Percentiles rank a stretch among this genome's conserved stretches.
Conservation (phyloP, 192 early-diverging fungal genomes). For the Anaeromyces robustus region DNA sequence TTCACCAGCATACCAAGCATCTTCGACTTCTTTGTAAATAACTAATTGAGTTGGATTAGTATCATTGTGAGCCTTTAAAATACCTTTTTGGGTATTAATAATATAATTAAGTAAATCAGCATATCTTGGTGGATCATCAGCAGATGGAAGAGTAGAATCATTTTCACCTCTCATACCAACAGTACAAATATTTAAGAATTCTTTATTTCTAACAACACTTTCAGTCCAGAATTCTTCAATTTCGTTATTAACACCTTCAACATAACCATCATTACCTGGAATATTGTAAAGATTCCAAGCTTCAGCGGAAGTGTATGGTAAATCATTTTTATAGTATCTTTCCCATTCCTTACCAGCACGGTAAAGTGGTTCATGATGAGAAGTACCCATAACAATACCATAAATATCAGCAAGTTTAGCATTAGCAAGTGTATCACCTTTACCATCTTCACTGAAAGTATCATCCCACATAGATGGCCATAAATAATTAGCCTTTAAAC, state of each 20-base stretch:
- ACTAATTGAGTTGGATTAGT: neutral
- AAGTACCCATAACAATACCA: slow-evolving; percentile 11
- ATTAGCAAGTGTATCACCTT: neutral
- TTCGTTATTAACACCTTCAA: neutral
- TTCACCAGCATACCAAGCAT: slow-evolving; percentile 3
- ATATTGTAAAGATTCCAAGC: neutral
- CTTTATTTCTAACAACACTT: neutral
- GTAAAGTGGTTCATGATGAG: slow-evolving; percentile 9
- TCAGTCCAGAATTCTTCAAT: neutral
- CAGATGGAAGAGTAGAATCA: neutral
- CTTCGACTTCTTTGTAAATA: slow-evolving; percentile 10
- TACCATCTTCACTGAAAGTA: slow-evolving; percentile 1
- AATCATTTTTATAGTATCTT: neutral
- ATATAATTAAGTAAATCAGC: neutral
- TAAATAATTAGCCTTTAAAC: slow-evolving; percentile 9
- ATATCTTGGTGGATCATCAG: neutral
- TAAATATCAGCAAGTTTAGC: slow-evolving; percentile 1
- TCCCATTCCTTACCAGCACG: slow-evolving; percentile 6
- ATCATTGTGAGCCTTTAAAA: neutral
- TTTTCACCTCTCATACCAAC: neutral
- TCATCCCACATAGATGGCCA: slow-evolving; percentile 10
- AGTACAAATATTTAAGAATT: neutral
- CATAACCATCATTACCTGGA: neutral
- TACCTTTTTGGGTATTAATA: neutral
- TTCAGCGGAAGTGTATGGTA: neutral